Evolutionary conservation across 352 stramenopile species (phyloP).

Genomic region (Pythium sukuiense): DNA sequence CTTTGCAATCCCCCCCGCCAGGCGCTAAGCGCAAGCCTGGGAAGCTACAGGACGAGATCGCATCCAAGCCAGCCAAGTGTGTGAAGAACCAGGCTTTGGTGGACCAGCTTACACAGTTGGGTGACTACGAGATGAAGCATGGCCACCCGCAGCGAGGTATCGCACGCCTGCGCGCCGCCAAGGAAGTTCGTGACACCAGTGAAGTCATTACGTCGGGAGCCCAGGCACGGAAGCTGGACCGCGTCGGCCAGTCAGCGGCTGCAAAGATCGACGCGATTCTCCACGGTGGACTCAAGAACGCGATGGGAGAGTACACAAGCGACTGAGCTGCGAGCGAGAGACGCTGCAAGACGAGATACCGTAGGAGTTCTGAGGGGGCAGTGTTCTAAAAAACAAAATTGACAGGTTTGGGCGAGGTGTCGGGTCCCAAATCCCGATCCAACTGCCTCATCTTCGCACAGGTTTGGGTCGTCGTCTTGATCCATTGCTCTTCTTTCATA

Average conservation of each 20-base stretch:
- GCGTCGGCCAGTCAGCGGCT: slow-evolving; percentile 45
- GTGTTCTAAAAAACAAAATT: not conserved
- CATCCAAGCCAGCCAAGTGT: slow-evolving; percentile 32
- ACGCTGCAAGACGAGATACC: not conserved
- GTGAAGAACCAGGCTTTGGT: slow-evolving; percentile 63
- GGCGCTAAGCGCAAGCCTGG: slow-evolving; percentile 4
- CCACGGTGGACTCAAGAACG: slow-evolving; percentile 43
- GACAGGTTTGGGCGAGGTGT: not conserved
- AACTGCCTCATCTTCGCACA: slow-evolving; percentile 10
- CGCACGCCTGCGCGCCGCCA: slow-evolving; percentile 58
- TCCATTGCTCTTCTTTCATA: not conserved
- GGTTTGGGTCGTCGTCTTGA: not conserved
- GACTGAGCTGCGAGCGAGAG: slow-evolving; percentile 10
- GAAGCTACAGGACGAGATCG: slow-evolving; percentile 33
- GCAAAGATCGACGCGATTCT: slow-evolving; percentile 65
- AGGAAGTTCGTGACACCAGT: slow-evolving; percentile 41
- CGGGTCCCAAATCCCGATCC: slow-evolving; percentile 4
- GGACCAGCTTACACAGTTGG: slow-evolving; percentile 54
- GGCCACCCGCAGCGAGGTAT: slow-evolving; percentile 53
- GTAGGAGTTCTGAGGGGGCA: not conserved
- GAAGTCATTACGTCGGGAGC: slow-evolving; percentile 57
- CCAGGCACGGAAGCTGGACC: slow-evolving; percentile 50
- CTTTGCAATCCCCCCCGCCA: not conserved
- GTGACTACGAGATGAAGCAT: slow-evolving; percentile 51
- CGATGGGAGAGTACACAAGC: slow-evolving; percentile 51